Evolutionary conservation across 2,329 filamentous ascomycete species (phyloP).

Genomic region (Cladorrhinum sp.): DNA sequence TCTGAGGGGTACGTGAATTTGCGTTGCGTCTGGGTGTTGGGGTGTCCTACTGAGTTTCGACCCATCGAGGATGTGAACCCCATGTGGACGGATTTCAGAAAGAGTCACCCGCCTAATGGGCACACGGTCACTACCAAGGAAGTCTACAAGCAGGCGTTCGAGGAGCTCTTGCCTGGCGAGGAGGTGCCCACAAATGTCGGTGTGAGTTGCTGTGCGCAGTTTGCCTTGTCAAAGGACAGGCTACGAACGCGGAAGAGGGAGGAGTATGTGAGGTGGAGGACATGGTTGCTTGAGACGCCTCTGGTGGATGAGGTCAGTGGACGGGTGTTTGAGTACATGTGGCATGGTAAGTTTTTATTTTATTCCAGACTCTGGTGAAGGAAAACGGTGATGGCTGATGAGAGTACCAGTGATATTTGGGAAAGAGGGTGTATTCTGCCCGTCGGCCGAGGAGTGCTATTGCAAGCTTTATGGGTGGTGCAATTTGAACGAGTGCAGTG

Average conservation of each 20-base stretch:
- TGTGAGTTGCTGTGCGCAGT: slow-evolving; percentile 64
- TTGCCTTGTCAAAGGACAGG: slow-evolving; percentile 55
- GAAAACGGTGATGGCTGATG: background rate
- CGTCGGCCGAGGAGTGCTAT: slow-evolving; percentile 59
- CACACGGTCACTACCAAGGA: slow-evolving; percentile 38
- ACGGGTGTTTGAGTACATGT: slow-evolving; percentile 62
- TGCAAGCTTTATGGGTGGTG: slow-evolving; percentile 66
- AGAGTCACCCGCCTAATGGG: background rate
- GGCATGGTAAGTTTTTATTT: slow-evolving; percentile 51
- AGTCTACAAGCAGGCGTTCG: slow-evolving; percentile 42
- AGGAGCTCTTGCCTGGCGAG: slow-evolving; percentile 40
- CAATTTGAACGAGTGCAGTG: slow-evolving; percentile 38
- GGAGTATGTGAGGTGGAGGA: slow-evolving; percentile 55
- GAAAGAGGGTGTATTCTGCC: slow-evolving; percentile 57
- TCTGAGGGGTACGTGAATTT: slow-evolving; percentile 58
- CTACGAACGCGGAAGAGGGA: slow-evolving; percentile 46
- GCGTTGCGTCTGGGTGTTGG: slow-evolving; percentile 57
- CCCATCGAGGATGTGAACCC: slow-evolving; percentile 26
- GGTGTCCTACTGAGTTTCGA: slow-evolving; percentile 50
- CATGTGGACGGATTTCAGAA: background rate
- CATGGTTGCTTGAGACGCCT: slow-evolving; percentile 58
- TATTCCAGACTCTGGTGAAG: background rate
- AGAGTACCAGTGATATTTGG: slow-evolving; percentile 56
- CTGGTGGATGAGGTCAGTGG: slow-evolving; percentile 55
- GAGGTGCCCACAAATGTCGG: slow-evolving; percentile 50